phyloP scores from a whole-genome alignment of 2,329 filamentous ascomycete genomes.

The Nigrospora sphaerica region DNA sequence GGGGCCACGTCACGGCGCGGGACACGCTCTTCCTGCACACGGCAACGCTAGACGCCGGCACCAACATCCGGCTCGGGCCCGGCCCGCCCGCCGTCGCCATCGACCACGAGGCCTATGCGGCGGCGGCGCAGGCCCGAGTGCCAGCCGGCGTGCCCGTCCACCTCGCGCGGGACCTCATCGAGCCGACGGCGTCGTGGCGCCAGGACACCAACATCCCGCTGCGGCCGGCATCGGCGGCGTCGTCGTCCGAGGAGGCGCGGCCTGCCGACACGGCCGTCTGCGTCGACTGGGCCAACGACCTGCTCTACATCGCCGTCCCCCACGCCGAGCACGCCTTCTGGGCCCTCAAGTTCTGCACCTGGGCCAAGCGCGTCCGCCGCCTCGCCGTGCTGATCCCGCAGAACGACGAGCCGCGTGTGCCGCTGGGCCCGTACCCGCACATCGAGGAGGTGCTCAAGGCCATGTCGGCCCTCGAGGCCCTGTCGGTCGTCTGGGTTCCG shows the following conservation, averaged over 20 bases:
- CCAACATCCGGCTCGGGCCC: slow-evolving; percentile 5
- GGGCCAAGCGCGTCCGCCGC: slow-evolving; percentile 14
- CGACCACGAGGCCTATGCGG: slow-evolving; percentile 8
- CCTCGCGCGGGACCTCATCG: slow-evolving; percentile 1
- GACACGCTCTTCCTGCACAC: slow-evolving; percentile 7
- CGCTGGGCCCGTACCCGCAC: slow-evolving; percentile 8
- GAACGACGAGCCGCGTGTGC: slow-evolving; percentile 8
- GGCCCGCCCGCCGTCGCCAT: slow-evolving; percentile 5
- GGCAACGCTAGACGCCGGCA: slow-evolving; percentile 9
- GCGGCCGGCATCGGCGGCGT: too few species aligned
- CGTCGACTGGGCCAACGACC: slow-evolving; percentile 9
- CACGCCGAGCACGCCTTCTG: slow-evolving; percentile 12
- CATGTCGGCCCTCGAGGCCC: slow-evolving; percentile 6
- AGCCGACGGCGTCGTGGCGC: background rate
- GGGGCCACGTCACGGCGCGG: slow-evolving; percentile 4
- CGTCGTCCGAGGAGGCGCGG: too few species aligned
- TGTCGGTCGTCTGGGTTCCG: slow-evolving; percentile 8
- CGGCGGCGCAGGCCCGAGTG: slow-evolving; percentile 3
- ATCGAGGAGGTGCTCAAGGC: slow-evolving; percentile 10
- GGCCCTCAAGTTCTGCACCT: slow-evolving; percentile 7
- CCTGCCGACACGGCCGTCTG: background rate
- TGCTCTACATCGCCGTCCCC: slow-evolving; percentile 11
- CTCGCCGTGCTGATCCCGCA: slow-evolving; percentile 12
- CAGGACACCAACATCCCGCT: too few species aligned
- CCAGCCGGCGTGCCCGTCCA: slow-evolving; percentile 5